Base-by-base conservation (phyloP, 2,329 filamentous ascomycete species). In the Seiridium unicorne region DNA sequence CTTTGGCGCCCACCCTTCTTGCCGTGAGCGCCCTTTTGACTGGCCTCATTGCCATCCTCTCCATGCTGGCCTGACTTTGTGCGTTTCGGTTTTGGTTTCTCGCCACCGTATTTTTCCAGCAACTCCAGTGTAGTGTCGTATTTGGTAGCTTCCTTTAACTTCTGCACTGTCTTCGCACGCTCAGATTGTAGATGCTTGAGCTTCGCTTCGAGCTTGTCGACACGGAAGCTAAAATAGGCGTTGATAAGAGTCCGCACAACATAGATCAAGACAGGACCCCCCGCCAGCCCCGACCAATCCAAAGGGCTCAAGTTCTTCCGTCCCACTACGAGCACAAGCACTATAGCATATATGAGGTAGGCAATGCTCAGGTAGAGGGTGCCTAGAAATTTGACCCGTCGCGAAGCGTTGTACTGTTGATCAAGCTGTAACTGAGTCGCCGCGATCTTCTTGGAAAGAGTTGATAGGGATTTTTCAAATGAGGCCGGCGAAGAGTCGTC, bases 81-180 rank as follows among this genome's bases (percentile, higher is more conserved):
- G 11, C 77, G 65, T 69, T 79, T 77, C 68, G 81, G 77, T 63
- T 88, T 86, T 26, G 81, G 79, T 8, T 56, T 60, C 58, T 62
- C 61, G 18, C 87, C 90, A 42, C 93, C 93, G 73, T 99, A 99
- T 70, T 98, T 99, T 70, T 98, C 92, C 9, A 99, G 84, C 61
- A 99, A 77, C 72, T 97, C 88, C 70, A 96, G 87, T 1, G 95
- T 99, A 38, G 93, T 95, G 75, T 98, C 92, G 78, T 97, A 99
- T 74, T 91, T 97, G 40, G 95, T 99, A 34, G 93, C 93, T 61
- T 90, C 88, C 77, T 99, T 99, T 64, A 99, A 86, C 76, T 93
- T 93, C 73, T 96, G 90, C 65, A 99, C 98, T 2, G 93, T 97
- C 68, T 87, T 87, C 61, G 91, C 87, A 58, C 94, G 88, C 74